Conservation (phyloP, 1,284 basidiomycete species). For the Malassezia globosa region DNA sequence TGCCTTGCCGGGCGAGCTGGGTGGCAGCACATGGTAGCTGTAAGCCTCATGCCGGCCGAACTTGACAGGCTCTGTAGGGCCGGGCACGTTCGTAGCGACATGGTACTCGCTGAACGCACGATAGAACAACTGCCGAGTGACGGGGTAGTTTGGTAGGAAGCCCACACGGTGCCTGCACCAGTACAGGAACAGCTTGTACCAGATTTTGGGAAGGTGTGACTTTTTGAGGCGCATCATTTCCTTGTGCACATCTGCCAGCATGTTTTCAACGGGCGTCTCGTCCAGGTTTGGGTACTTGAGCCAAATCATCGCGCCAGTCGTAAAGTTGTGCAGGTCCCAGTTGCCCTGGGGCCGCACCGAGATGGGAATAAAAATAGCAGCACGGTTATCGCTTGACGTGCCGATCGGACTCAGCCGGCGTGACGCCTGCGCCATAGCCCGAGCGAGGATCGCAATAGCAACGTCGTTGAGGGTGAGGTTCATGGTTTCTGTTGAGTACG, state of each 20-base stretch:
- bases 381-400: slow-evolving; percentile 36
- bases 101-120: slow-evolving; percentile 42
- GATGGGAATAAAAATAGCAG: slow-evolving; percentile 44
- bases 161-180: slow-evolving; percentile 27
- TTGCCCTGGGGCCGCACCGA: slow-evolving; percentile 37
- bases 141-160: slow-evolving; percentile 39
- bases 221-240: slow-evolving; percentile 43
- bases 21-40: slow-evolving; percentile 43
- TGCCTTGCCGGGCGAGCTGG: slow-evolving; percentile 40
- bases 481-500: slow-evolving; percentile 28
- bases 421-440: slow-evolving; percentile 27
- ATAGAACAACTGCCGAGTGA: slow-evolving; percentile 33
- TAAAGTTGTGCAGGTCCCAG: slow-evolving; percentile 41
- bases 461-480: slow-evolving; percentile 44
- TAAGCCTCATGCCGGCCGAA: slow-evolving; percentile 43
- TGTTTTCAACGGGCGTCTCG: slow-evolving; percentile 24
- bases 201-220: slow-evolving; percentile 35
- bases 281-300: slow-evolving; percentile 33
- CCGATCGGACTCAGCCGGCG: slow-evolving; percentile 23
- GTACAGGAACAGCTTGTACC: slow-evolving; percentile 29
- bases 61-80: slow-evolving; percentile 37
- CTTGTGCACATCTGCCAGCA: slow-evolving; percentile 33
- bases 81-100: slow-evolving; percentile 44
- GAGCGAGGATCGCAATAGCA: slow-evolving; percentile 37
- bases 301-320: slow-evolving; percentile 43